Conservation (phyloP, 352 stramenopile genomes). For the Phytophthora idaei region DNA sequence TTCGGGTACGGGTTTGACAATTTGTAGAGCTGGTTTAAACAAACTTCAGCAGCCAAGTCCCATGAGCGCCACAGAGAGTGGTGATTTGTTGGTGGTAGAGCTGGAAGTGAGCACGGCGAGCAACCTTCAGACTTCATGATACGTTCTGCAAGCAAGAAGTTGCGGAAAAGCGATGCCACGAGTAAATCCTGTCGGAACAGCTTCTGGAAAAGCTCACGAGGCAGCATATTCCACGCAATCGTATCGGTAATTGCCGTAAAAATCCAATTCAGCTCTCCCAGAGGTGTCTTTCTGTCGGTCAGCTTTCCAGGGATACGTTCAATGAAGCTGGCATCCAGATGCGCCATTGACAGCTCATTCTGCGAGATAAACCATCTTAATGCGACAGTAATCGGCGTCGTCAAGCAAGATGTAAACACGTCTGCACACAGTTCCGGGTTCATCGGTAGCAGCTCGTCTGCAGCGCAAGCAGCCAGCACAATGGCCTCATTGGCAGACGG, state of each 20-base stretch:
- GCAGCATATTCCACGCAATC: slow-evolving; percentile 99
- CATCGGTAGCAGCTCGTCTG: slow-evolving; percentile 95
- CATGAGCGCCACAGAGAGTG: slow-evolving; percentile 98
- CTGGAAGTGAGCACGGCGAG: slow-evolving; percentile 92
- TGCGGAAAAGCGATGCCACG: slow-evolving; percentile 97
- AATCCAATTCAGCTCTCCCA: slow-evolving; percentile 99
- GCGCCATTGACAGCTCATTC: slow-evolving; percentile 90
- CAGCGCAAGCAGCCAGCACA: slow-evolving; percentile 95
- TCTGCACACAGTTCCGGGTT: slow-evolving; percentile 98
- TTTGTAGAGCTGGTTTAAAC: slow-evolving; percentile 95
- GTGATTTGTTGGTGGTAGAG: slow-evolving; percentile 94
- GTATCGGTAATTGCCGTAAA: slow-evolving; percentile 99
- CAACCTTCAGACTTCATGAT: slow-evolving; percentile 94
- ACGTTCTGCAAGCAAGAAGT: slow-evolving; percentile 98
- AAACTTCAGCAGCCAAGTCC: slow-evolving; percentile 98
- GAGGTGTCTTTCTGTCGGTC: slow-evolving; percentile 92
- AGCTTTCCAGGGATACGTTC: slow-evolving; percentile 92
- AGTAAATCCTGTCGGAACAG: slow-evolving; percentile 99
- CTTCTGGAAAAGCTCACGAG: slow-evolving; percentile 96
- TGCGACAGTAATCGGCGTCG: slow-evolving; percentile 98
- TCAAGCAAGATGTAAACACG: slow-evolving; percentile 99
- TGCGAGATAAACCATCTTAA: slow-evolving; percentile 98
- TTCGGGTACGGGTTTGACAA: slow-evolving; percentile 72
- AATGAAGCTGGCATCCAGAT: slow-evolving; percentile 86
- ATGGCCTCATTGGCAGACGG: slow-evolving; percentile 90